Conservation (phyloP, 768 basidiomycete genomes). For the Agrocybe pediades region DNA sequence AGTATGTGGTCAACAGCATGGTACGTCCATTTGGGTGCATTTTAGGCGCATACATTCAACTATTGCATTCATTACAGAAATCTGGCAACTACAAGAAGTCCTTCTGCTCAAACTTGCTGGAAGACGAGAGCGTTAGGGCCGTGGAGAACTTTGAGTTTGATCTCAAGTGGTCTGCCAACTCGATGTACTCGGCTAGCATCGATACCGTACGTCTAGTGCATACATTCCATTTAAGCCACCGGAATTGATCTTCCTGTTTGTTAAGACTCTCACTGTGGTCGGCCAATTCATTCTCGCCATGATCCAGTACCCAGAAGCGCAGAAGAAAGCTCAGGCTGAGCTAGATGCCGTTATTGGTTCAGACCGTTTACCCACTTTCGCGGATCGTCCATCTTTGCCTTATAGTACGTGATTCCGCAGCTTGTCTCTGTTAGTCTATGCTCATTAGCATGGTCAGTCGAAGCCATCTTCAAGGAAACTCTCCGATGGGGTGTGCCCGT, state of each 20-base stretch:
- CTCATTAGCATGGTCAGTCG: constrained; percentile 7
- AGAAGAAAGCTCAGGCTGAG: constrained; percentile 62
- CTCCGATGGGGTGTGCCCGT: constrained; percentile 26
- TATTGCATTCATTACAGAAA: constrained; percentile 33
- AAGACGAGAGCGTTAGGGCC: constrained; percentile 38
- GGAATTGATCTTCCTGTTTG: neutral
- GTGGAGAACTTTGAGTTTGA: constrained; percentile 59
- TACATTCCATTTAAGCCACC: neutral
- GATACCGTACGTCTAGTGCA: constrained; percentile 53
- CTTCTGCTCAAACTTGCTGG: constrained; percentile 57
- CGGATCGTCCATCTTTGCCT: constrained; percentile 56
- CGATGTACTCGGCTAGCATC: constrained; percentile 70
- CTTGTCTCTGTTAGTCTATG: neutral
- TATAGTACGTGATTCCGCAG: constrained; percentile 33
- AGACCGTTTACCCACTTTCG: constrained; percentile 59
- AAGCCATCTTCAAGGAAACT: constrained; percentile 23
- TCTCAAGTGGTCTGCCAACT: constrained; percentile 82
- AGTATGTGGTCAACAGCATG: constrained; percentile 56
- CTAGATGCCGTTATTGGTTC: constrained; percentile 60
- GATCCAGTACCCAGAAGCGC: constrained; percentile 58
- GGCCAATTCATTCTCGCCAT: constrained; percentile 64
- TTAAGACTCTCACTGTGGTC: constrained; percentile 55
- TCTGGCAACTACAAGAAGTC: constrained; percentile 39
- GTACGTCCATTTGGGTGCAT: constrained; percentile 34
- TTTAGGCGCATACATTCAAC: constrained; percentile 12